Evolutionary conservation across 2,329 filamentous ascomycete species (phyloP), one percentile per base, ranked within the genome.

Genomic region (Epichloe amarillans): DNA sequence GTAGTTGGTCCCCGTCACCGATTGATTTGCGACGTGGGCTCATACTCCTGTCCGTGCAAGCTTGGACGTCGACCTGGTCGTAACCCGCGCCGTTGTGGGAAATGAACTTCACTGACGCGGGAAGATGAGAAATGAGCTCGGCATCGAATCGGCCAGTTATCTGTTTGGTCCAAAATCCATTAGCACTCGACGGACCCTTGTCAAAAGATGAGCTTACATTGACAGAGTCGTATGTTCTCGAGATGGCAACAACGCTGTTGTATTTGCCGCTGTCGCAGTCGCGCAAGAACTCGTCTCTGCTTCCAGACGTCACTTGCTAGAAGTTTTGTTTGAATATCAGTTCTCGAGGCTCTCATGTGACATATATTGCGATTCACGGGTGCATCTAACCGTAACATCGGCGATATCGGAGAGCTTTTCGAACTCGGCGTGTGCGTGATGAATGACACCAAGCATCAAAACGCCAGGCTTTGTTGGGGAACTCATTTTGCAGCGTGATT

Each of bases 41-140:
- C 52, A 40, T 50, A 55, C 55, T 51, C 4, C 52, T 53, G 8
- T 52, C 26, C 1, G 76, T 79, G 66, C 82, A 86, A 30, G 81
- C 79, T 49, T 75, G 63, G 4, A 84, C 71, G 58, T 86, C 80
- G 52, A 87, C 71, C 63, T 86, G 80, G 60, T 88, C 84, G 64
- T 88, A 88, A 17, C 84, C 84, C 5, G 61, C 62, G 26, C 62
- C 59, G 42, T 60, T 63, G 48, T 75, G 72, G 36, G 64, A 70
- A 46, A 75, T 64, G 52, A 68, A 73, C 53, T 66, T 67, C 49
- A 73, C 56, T 4, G 60, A 63, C 41, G 64, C 55, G 1, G 71
- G 71, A 11, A 73, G 59, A 45, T 63, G 68, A 37, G 69, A 62
- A 44, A 84, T 66, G 44, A 86, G 62, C 60, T 85, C 81, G 51